phyloP scores from a whole-genome alignment of 31 red algal species.

The Porphyra umbilicalis region DNA sequence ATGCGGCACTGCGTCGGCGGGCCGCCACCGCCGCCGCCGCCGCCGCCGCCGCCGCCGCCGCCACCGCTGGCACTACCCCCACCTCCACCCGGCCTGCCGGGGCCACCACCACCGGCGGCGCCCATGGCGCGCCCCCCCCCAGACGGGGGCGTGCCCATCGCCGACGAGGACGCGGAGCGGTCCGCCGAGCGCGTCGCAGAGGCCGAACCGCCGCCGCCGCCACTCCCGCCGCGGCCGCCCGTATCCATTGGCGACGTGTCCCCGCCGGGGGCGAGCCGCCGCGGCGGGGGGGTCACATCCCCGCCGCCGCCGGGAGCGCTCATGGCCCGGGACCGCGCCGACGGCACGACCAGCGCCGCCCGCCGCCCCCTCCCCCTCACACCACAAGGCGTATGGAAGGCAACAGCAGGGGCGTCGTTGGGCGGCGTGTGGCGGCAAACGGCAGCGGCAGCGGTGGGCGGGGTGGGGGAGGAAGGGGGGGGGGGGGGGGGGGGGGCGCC shows the following conservation, averaged over 20 bases:
- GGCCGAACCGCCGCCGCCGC: neutral
- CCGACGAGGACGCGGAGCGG: neutral
- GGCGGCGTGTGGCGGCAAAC: no score
- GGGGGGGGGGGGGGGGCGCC: no score
- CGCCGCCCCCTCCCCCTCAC: no score
- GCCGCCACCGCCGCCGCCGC: neutral
- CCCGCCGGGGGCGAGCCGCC: no score
- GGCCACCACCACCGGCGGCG: neutral
- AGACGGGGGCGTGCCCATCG: neutral
- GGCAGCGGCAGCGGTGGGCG: no score
- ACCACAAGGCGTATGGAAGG: no score
- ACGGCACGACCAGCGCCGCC: no score
- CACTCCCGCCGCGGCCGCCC: neutral
- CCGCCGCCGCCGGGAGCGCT: no score
- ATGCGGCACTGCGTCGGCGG: constrained; percentile 42
- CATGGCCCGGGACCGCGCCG: no score
- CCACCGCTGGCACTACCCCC: neutral
- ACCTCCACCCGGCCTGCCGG: neutral
- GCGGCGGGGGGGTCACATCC: no score
- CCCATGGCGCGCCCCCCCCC: neutral
- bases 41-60: neutral
- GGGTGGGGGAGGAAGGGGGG: no score
- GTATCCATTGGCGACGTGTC: neutral
- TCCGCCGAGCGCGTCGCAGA: neutral
- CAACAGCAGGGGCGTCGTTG: no score